These are phyloP conservation scores for Lanmaoa rubissima DNA, from an alignment of 768 basidiomycete genomes.

Conservation along the genomic window DNA sequence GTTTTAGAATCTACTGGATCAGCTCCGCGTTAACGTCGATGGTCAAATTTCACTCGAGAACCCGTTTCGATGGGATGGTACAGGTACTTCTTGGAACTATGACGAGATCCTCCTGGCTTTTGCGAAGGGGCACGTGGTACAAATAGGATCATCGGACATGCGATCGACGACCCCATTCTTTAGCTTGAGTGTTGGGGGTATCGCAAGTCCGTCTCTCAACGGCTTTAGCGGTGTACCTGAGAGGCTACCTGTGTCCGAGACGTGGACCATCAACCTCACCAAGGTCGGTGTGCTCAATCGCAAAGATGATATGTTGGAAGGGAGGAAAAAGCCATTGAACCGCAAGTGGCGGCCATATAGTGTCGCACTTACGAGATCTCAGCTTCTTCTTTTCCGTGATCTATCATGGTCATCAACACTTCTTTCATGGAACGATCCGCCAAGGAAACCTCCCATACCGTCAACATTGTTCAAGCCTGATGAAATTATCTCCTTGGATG, in stretches of 20 bases:
- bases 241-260: conserved; percentile 29
- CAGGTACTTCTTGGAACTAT: conserved; percentile 63
- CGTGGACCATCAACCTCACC: conserved; percentile 61
- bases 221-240: conserved; percentile 28
- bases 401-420: conserved; percentile 50
- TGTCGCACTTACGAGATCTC: conserved; percentile 84
- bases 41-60: conserved; percentile 54
- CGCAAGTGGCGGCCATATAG: conserved; percentile 90
- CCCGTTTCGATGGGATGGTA: conserved; percentile 69
- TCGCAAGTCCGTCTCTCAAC: conserved; percentile 30
- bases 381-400: conserved; percentile 88
- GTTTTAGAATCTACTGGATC: conserved; percentile 59
- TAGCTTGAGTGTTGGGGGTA: conserved; percentile 38
- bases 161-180: conserved; percentile 44
- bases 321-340: conserved; percentile 70
- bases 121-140: conserved; percentile 54
- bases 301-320: conserved; percentile 76
- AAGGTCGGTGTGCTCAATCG: conserved; percentile 80
- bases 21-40: conserved; percentile 67
- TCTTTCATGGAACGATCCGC: conserved; percentile 41
- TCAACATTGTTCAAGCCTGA: conserved; percentile 67
- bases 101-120: conserved; percentile 64
- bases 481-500: conserved; percentile 76
- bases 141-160: conserved; percentile 47
- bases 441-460: conserved; percentile 39